phyloP scores from a whole-genome alignment of 2,329 filamentous ascomycete species.

The Emergomyces orientalis region DNA sequence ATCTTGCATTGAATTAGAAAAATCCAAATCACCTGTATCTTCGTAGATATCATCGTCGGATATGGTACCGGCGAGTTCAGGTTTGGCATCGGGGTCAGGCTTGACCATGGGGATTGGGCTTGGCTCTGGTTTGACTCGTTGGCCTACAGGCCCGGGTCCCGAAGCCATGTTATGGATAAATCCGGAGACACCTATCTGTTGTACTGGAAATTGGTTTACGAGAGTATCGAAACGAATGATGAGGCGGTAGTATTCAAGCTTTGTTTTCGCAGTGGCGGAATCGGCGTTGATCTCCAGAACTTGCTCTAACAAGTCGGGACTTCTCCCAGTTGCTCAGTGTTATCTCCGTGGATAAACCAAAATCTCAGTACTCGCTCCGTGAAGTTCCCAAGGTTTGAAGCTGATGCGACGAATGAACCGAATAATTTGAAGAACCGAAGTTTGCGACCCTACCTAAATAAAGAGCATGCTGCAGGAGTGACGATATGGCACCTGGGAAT shows the following conservation, averaged over 20 bases:
- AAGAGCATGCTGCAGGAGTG: background rate
- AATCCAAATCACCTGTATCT: constrained; percentile 56
- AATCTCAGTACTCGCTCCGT: background rate
- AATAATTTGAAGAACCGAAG: background rate
- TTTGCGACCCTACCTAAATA: too few species aligned
- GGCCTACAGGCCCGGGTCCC: background rate
- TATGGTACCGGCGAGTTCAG: constrained; percentile 25
- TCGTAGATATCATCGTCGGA: constrained; percentile 63
- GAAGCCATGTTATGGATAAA: constrained; percentile 2
- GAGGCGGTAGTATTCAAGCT: background rate
- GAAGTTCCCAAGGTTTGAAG: background rate
- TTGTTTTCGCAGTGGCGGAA: background rate
- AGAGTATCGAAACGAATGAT: too few species aligned
- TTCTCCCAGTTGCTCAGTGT: background rate
- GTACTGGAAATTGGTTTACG: background rate
- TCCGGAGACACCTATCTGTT: background rate
- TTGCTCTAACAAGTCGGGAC: background rate
- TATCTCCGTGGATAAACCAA: background rate
- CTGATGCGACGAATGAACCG: background rate
- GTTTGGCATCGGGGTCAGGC: constrained; percentile 34
- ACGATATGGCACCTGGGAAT: background rate
- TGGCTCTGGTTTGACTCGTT: constrained; percentile 32
- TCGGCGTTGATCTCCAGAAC: background rate
- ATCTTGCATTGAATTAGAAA: constrained; percentile 39
- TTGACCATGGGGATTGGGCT: constrained; percentile 33